Percentiles rank a stretch among this genome's conserved stretches.
Evolutionary conservation across 306 rosid genomes (phyloP).

Genomic region (Prunus kanzakura): DNA sequence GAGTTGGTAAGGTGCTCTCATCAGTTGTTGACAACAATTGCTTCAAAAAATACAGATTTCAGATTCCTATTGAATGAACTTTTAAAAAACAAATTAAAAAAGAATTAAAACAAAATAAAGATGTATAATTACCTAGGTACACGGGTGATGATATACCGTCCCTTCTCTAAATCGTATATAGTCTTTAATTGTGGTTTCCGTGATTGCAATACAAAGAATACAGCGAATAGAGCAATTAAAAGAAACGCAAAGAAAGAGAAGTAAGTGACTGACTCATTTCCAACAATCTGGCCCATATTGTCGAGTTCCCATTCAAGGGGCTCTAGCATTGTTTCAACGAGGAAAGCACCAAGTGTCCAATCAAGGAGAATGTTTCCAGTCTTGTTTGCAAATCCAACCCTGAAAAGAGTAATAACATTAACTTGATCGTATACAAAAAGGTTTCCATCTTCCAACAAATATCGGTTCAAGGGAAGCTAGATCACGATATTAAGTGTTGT

Average conservation of each 20-base stretch:
- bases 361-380: constrained; percentile 32
- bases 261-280: constrained; percentile 42
- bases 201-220: constrained; percentile 33
- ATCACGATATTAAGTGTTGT: not conserved
- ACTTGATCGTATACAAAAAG: not conserved
- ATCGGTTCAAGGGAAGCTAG: not conserved
- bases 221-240: constrained; percentile 34
- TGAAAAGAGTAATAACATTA: not conserved
- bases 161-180: constrained; percentile 59
- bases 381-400: constrained; percentile 42
- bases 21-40: not conserved
- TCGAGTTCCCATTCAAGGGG: constrained; percentile 35
- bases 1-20: not conserved
- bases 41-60: not conserved
- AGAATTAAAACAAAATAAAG: not conserved
- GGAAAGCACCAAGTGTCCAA: constrained; percentile 55
- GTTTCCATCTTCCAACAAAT: not conserved
- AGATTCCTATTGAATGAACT: not conserved
- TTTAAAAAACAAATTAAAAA: not conserved
- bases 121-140: constrained; percentile 30
- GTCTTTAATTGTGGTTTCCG: constrained; percentile 53
- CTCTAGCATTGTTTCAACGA: constrained; percentile 40
- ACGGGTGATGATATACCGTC: constrained; percentile 52
- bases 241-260: constrained; percentile 48
- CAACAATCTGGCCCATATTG: constrained; percentile 33